phyloP scores from a whole-genome alignment of 768 basidiomycete genomes.

The Rhodotorula sphaerocarpa region DNA sequence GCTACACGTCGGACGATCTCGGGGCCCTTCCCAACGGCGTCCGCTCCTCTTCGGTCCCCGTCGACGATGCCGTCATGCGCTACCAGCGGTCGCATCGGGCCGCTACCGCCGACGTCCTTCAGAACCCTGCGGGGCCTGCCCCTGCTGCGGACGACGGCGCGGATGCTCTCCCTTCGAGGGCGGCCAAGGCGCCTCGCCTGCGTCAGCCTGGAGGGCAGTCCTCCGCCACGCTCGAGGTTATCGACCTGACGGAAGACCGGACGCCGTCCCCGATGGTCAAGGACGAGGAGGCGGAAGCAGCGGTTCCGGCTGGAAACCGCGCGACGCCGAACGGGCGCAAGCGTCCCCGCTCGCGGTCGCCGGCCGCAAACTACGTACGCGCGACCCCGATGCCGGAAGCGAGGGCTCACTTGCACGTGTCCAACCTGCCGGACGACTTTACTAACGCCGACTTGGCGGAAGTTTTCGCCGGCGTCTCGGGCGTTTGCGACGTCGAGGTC shows the following conservation, averaged over 20 bases:
- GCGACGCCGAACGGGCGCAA: not conserved
- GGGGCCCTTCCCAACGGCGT: too few relatives aligned
- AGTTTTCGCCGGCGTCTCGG: conserved; percentile 2
- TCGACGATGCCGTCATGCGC: not conserved
- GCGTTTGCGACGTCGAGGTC: conserved; percentile 3
- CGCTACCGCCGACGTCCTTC: not conserved
- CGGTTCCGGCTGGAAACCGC: not conserved
- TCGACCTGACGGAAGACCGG: conserved; percentile 17
- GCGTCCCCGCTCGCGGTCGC: conserved; percentile 5
- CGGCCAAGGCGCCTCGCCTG: too few relatives aligned
- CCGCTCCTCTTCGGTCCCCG: not conserved
- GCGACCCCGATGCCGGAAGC: not conserved
- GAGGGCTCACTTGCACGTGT: conserved; percentile 14
- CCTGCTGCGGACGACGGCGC: too few relatives aligned
- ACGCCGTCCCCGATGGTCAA: conserved; percentile 15
- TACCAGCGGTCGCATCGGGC: not conserved
- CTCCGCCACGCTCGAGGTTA: not conserved
- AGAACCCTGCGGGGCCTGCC: too few relatives aligned
- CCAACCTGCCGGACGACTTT: conserved; percentile 10
- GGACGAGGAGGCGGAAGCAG: conserved; percentile 1
- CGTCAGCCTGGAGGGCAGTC: not conserved
- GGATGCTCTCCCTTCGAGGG: too few relatives aligned
- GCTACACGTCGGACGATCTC: not conserved
- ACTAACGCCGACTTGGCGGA: not conserved
- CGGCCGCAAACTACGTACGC: not conserved